Evolutionary conservation across 495 filamentous ascomycete genomes (phyloP), one percentile per base, ranked within the genome.

Genomic region (Halenospora varia): DNA sequence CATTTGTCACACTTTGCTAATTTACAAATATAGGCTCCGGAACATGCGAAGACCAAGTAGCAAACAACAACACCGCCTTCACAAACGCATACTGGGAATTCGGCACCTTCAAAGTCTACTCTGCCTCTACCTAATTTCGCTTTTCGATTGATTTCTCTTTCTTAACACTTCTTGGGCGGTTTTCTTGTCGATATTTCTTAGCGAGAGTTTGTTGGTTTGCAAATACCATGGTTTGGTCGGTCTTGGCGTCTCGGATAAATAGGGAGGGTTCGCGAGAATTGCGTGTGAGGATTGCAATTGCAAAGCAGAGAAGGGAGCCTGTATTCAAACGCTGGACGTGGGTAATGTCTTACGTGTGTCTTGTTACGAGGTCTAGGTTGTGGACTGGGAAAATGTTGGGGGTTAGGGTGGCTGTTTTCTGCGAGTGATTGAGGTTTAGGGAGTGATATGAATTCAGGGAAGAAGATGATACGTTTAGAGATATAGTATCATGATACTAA

Each of bases 71-170:
- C 0, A 47, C 65, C 3, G 84, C 80, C 0, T 89, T 88, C 64
- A 55, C 56, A n/a, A 71, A 85, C 42, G 76, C 83, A 0, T 89
- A 82, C 65, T 90, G 86, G 86, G 71, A 78, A 39, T 82, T 90
- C 67, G 86, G 85, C 15, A 74, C 74, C 4, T 80, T 89, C 50
- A 75, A 79, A 54, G 81, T 90, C 15, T 89, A 85, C 62, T 49
- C 35, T 17, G 53, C 55, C 13, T 4, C 29, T 35, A 35, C 29
- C 29, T 35, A 35, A 35, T 35, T 35, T 13, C 29, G 29, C 29
- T 35, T 13, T 35, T 35, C 29, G 13, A n/a, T n/a, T 13, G 6
- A 35, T 13, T 35, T 35, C 29, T 35, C 29, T 13, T 13, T 35
- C 29, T 4, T 13, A 35, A n/a, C n/a, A 35, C 29, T 35, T 35